phyloP scores from a whole-genome alignment of 495 filamentous ascomycete species.

The Glarea lozoyensis region DNA sequence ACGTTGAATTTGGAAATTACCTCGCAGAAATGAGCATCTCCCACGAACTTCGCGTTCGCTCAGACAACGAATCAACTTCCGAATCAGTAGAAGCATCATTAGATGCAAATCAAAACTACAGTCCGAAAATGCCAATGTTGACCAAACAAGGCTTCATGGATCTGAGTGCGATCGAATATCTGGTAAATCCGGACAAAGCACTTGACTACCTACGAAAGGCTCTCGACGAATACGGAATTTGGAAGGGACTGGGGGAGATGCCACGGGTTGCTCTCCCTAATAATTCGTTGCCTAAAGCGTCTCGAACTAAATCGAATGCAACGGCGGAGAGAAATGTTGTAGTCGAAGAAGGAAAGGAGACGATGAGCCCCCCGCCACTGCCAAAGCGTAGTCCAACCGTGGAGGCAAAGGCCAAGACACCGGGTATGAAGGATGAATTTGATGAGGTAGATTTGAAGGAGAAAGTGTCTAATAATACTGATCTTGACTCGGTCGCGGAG shows the following conservation, averaged over 20 bases:
- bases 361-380: too few relatives aligned
- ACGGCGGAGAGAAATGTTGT: too few relatives aligned
- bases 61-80: background rate
- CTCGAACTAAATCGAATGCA: too few relatives aligned
- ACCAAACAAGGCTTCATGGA: slow-evolving; percentile 11
- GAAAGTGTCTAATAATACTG: too few relatives aligned
- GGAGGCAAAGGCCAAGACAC: too few relatives aligned
- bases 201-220: background rate
- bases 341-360: too few relatives aligned
- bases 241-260: slow-evolving; percentile 7
- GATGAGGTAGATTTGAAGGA: too few relatives aligned
- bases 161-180: slow-evolving; percentile 5
- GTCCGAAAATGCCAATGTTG: slow-evolving; percentile 9
- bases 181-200: slow-evolving; percentile 1
- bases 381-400: too few relatives aligned
- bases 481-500: too few relatives aligned
- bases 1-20: slow-evolving; percentile 6
- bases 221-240: slow-evolving; percentile 2
- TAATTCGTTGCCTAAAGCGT: slow-evolving; percentile 28
- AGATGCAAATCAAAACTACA: background rate
- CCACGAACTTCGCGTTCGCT: background rate
- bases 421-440: too few relatives aligned
- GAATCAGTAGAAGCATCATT: background rate
- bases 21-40: slow-evolving; percentile 6
- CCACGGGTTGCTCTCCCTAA: slow-evolving; percentile 2